These are phyloP conservation scores for Selaginella moellendorffii DNA, from an alignment of 75 land plant species.

Conservation along the genomic window DNA sequence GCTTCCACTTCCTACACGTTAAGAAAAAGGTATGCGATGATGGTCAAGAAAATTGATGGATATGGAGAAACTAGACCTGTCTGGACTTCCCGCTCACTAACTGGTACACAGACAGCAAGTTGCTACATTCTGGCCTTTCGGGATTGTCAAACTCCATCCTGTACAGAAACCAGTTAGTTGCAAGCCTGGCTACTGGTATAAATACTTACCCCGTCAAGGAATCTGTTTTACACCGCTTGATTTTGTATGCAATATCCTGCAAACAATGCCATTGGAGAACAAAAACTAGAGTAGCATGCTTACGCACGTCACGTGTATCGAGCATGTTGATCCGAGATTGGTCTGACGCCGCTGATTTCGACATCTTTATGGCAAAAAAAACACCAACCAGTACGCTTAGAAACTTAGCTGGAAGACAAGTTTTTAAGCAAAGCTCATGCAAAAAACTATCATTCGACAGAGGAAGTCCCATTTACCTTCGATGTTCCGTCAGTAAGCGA, in stretches of 20 bases:
- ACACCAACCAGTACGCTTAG: background rate
- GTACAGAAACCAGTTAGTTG: too few species aligned
- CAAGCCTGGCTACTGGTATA: too few species aligned
- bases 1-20: slow-evolving; percentile 53
- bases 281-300: background rate
- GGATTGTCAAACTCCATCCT: slow-evolving; percentile 97
- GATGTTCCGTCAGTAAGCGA: slow-evolving; percentile 87
- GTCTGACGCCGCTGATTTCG: slow-evolving; percentile 93
- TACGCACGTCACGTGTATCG: slow-evolving; percentile 78
- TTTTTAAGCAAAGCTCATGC: background rate
- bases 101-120: slow-evolving; percentile 84
- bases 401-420: background rate
- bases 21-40: background rate
- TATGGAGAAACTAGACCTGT: slow-evolving; percentile 48
- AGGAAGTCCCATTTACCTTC: slow-evolving; percentile 43
- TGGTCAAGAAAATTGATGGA: slow-evolving; percentile 6
- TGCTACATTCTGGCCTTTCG: slow-evolving; percentile 93
- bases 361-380: slow-evolving; percentile 87
- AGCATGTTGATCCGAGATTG: slow-evolving; percentile 92
- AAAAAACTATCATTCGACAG: background rate
- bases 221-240: slow-evolving; percentile 96
- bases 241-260: slow-evolving; percentile 76
- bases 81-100: slow-evolving; percentile 66
- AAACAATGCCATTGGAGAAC: too few species aligned
- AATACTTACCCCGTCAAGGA: slow-evolving; percentile 60